These are phyloP conservation scores for Ustanciosporium gigantosporum DNA, from an alignment of 1,284 basidiomycete genomes.

Conservation along the genomic window DNA sequence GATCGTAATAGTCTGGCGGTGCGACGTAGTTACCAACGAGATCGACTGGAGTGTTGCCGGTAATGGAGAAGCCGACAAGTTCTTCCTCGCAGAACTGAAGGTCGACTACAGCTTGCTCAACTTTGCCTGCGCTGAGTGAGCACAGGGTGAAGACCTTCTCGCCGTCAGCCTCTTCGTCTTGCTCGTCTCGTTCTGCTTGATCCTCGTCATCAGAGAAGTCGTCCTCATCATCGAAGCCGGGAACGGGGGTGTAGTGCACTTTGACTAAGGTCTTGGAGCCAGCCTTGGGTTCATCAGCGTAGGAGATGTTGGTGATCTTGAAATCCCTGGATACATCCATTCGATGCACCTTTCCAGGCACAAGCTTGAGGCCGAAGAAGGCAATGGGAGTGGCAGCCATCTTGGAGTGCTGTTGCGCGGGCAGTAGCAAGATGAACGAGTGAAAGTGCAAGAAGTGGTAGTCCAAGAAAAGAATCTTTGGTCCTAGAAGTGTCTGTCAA, in stretches of 20 bases:
- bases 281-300: slow-evolving; percentile 72
- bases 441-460: neutral
- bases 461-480: neutral
- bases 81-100: slow-evolving; percentile 76
- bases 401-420: no score
- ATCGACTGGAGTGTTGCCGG: slow-evolving; percentile 84
- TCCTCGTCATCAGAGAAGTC: slow-evolving; percentile 66
- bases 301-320: slow-evolving; percentile 75
- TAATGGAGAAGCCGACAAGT: slow-evolving; percentile 69
- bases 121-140: slow-evolving; percentile 65
- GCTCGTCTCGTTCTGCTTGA: slow-evolving; percentile 65
- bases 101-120: slow-evolving; percentile 70
- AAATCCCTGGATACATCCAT: slow-evolving; percentile 74
- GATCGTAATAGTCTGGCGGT: slow-evolving; percentile 62
- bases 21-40: slow-evolving; percentile 86
- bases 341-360: slow-evolving; percentile 70
- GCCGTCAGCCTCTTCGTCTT: slow-evolving; percentile 48
- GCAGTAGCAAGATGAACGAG: neutral
- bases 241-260: slow-evolving; percentile 68
- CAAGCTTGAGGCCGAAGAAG: slow-evolving; percentile 62
- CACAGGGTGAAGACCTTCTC: slow-evolving; percentile 64
- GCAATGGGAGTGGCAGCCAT: slow-evolving; percentile 53
- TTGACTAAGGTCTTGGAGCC: slow-evolving; percentile 74
- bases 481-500: neutral
- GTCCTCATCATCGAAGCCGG: slow-evolving; percentile 63